Evolutionary conservation across 1,284 basidiomycete genomes (phyloP).

Genomic region (Laetiporus sulphureus): DNA sequence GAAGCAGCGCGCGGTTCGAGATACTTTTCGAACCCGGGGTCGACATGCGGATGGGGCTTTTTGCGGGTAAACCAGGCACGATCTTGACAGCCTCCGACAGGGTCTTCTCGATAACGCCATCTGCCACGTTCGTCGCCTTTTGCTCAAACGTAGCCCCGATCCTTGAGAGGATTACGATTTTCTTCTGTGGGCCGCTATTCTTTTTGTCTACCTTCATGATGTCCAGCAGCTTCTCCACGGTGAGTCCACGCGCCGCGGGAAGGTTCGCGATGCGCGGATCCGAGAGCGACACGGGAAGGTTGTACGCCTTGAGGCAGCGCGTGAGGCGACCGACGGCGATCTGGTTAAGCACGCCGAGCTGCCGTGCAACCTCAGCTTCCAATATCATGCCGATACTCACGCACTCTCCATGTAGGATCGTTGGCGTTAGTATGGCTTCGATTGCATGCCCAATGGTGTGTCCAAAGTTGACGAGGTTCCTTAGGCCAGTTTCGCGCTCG

Average conservation of each 20-base stretch:
- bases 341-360: constrained; percentile 80
- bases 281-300: constrained; percentile 74
- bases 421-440: constrained; percentile 88
- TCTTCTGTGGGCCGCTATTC: constrained; percentile 88
- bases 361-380: constrained; percentile 88
- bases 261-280: constrained; percentile 73
- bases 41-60: constrained; percentile 75
- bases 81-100: constrained; percentile 76
- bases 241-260: constrained; percentile 66
- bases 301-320: constrained; percentile 80
- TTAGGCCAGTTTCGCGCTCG: constrained; percentile 90
- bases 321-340: constrained; percentile 86
- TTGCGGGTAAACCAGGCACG: constrained; percentile 57
- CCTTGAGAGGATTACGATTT: constrained; percentile 85
- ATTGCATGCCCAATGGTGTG: constrained; percentile 96
- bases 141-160: constrained; percentile 94
- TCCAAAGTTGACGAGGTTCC: constrained; percentile 96
- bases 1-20: constrained; percentile 90
- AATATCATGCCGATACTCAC: constrained; percentile 91
- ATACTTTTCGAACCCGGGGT: constrained; percentile 97
- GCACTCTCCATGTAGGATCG: constrained; percentile 91
- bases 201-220: constrained; percentile 98
- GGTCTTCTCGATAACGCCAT: constrained; percentile 76
- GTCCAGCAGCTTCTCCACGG: constrained; percentile 82
- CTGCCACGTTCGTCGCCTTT: constrained; percentile 82